Conservation (phyloP, 192 early-diverging fungal species). For the Oehlia diaphana region DNA sequence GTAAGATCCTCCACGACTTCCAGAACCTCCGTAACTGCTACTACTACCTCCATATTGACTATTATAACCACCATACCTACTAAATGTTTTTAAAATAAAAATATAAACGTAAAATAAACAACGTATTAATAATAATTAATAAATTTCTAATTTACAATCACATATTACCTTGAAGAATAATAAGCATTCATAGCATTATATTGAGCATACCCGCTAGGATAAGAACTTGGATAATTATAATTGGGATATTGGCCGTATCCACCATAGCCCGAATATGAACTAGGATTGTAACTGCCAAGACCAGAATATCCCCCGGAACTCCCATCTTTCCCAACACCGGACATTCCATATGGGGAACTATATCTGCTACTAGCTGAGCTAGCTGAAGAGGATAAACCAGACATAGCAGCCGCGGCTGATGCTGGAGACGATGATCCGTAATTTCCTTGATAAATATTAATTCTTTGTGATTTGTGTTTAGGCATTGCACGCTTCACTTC, state of each 20-base stretch:
- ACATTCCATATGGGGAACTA: slow-evolving; percentile 34
- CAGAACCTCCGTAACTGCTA: slow-evolving; percentile 27
- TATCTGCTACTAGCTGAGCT: slow-evolving; percentile 39
- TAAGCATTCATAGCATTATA: slow-evolving; percentile 36
- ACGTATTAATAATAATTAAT: slow-evolving; percentile 29
- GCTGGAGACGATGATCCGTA: slow-evolving; percentile 34
- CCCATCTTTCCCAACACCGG: slow-evolving; percentile 30
- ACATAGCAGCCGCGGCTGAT: slow-evolving; percentile 18
- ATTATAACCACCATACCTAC: slow-evolving; percentile 31
- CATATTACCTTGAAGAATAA: slow-evolving; percentile 35
- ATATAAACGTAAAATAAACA: neutral
- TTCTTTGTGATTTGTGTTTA: slow-evolving; percentile 49
- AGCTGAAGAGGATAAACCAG: slow-evolving; percentile 31
- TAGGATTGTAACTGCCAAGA: slow-evolving; percentile 37
- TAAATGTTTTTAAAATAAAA: neutral
- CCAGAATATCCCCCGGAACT: slow-evolving; percentile 35
- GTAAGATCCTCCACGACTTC: slow-evolving; percentile 35
- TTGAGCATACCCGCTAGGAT: slow-evolving; percentile 33
- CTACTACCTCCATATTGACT: slow-evolving; percentile 25
- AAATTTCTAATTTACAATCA: slow-evolving; percentile 24
- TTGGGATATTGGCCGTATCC: slow-evolving; percentile 37
- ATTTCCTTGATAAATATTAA: slow-evolving; percentile 35
- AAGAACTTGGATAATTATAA: slow-evolving; percentile 37
- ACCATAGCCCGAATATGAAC: slow-evolving; percentile 31
- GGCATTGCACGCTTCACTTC: slow-evolving; percentile 75